These are phyloP conservation scores for Vitis vinifera DNA, from an alignment of 164 flowering plant genomes.

Conservation along the genomic window ASM3070453v1 NC_081816.1:8771501-8772000, in stretches of 20 bases:
- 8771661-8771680: too few species aligned
- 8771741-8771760: background rate
- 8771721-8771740: background rate
- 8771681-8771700: background rate
- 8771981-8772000: too few species aligned
- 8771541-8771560: too few species aligned
- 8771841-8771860: slow-evolving; percentile 18
- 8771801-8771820: slow-evolving; percentile 23
- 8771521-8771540: too few species aligned
- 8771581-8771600: too few species aligned
- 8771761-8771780: slow-evolving; percentile 20
- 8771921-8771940: background rate
- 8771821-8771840: slow-evolving; percentile 22
- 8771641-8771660: too few species aligned
- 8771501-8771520: too few species aligned
- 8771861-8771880: slow-evolving; percentile 26
- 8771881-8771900: slow-evolving; percentile 7
- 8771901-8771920: slow-evolving; percentile 1
- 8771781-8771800: slow-evolving; percentile 24
- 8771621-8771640: too few species aligned
- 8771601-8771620: too few species aligned
- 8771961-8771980: too few species aligned
- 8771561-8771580: too few species aligned
- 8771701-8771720: background rate
- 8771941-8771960: background rate